Conservation (phyloP, 2,329 filamentous ascomycete species). For the Arthrobotrys conoides region DNA sequence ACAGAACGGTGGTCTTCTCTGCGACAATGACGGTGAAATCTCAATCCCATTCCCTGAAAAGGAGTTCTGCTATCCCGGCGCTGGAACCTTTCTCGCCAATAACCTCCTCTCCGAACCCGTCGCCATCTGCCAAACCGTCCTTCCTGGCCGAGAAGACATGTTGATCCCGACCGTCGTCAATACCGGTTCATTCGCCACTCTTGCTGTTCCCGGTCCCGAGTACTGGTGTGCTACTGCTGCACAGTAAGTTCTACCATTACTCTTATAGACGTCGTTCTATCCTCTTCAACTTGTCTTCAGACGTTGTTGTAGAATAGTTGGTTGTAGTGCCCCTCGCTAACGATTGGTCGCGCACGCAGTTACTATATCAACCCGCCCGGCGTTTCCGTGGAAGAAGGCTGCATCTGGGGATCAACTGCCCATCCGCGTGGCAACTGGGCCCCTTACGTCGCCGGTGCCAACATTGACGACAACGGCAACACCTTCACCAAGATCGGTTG, state of each 20-base stretch:
- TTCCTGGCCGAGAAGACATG: conserved; percentile 86
- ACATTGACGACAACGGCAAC: conserved; percentile 75
- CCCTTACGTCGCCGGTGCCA: conserved; percentile 82
- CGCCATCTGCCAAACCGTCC: conserved; percentile 83
- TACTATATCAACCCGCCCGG: conserved; percentile 86
- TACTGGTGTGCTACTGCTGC: conserved; percentile 82
- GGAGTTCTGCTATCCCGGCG: conserved; percentile 79
- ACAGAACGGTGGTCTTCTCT: conserved; percentile 81
- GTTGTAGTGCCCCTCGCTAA: conserved; percentile 60
- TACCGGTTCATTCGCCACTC: conserved; percentile 68
- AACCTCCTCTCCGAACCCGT: conserved; percentile 75
- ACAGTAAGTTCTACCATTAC: conserved; percentile 72
- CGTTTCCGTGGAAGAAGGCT: conserved; percentile 73
- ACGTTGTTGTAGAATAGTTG: background rate
- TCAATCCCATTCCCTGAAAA: conserved; percentile 78
- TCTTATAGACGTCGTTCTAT: background rate
- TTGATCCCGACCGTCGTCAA: conserved; percentile 81
- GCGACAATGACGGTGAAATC: conserved; percentile 76
- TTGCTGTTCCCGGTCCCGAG: conserved; percentile 78
- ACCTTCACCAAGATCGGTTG: conserved; percentile 83
- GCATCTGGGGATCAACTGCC: conserved; percentile 78
- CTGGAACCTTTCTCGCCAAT: conserved; percentile 75
- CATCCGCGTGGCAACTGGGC: conserved; percentile 81
- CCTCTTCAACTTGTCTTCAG: conserved; percentile 59
- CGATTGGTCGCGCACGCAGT: conserved; percentile 66